Conservation (phyloP, 176 grass and related monocot genomes). For the Phyllostachys edulis region DNA sequence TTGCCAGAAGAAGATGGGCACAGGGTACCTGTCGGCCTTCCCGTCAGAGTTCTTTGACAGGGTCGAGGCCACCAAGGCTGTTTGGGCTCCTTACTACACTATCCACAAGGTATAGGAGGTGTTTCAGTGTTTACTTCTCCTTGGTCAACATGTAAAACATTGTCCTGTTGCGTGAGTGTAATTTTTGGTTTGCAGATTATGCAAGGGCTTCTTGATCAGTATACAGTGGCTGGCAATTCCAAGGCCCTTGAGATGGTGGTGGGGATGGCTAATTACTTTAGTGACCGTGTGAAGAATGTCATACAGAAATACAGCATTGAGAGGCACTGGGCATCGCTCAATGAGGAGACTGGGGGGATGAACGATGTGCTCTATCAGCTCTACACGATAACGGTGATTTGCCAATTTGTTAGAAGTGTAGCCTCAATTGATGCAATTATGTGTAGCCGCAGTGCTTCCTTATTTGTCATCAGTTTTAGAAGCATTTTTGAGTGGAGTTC, state of each 20-base stretch:
- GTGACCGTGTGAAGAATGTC: slow-evolving; percentile 83
- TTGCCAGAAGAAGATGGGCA: slow-evolving; percentile 85
- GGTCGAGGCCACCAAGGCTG: slow-evolving; percentile 59
- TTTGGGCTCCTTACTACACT: slow-evolving; percentile 98
- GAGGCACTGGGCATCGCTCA: slow-evolving; percentile 83
- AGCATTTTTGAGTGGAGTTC: background rate
- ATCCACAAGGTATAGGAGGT: slow-evolving; percentile 71
- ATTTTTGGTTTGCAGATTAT: slow-evolving; percentile 60
- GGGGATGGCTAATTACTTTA: slow-evolving; percentile 88
- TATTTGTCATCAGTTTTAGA: background rate
- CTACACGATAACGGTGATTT: slow-evolving; percentile 71
- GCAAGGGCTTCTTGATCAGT: slow-evolving; percentile 97
- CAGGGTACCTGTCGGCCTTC: slow-evolving; percentile 91
- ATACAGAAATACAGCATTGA: slow-evolving; percentile 89
- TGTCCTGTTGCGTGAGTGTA: background rate
- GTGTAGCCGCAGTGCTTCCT: background rate
- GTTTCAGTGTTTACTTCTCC: background rate
- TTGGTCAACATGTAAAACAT: background rate
- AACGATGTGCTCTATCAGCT: slow-evolving; percentile 94
- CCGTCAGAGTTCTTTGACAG: slow-evolving; percentile 82
- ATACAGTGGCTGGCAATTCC: slow-evolving; percentile 51
- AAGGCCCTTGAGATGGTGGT: slow-evolving; percentile 77
- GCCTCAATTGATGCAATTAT: slow-evolving; percentile 2
- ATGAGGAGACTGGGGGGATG: slow-evolving; percentile 98
- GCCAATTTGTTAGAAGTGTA: background rate